Percentiles rank a stretch among this genome's conserved stretches.
phyloP scores from a whole-genome alignment of 164 flowering plant species.

The Hamamelis virginiana region DNA sequence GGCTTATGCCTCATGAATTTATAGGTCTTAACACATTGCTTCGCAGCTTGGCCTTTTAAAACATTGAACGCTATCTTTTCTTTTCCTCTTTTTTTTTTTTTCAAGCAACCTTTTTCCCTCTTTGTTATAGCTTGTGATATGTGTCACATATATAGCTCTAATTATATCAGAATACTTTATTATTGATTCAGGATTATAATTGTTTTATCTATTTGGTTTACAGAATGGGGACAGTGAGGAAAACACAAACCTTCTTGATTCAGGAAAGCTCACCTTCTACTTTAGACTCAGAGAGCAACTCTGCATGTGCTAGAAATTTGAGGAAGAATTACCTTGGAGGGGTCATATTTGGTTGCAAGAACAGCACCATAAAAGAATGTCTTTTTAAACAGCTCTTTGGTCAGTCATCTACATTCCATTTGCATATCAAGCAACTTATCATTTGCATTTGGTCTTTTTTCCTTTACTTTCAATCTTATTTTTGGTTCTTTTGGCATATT shows the following conservation, averaged over 20 bases:
- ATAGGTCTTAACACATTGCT: background rate
- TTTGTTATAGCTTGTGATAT: background rate
- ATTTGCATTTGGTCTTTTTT: background rate
- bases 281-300: background rate
- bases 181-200: background rate
- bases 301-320: constrained; percentile 40
- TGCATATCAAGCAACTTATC: background rate
- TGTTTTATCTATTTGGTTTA: background rate
- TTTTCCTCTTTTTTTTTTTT: background rate
- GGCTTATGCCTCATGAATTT: background rate
- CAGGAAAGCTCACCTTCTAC: constrained; percentile 1
- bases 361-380: constrained; percentile 63
- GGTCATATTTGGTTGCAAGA: constrained; percentile 77
- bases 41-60: background rate
- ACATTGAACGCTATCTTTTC: background rate
- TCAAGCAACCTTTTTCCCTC: background rate
- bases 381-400: constrained; percentile 71
- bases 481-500: background rate
- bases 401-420: constrained; percentile 26
- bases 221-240: constrained; percentile 34
- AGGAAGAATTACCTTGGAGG: constrained; percentile 59
- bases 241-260: constrained; percentile 11
- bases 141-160: background rate
- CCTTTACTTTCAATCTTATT: background rate
- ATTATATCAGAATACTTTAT: background rate